Percentiles rank a stretch among this genome's conserved stretches.
Evolutionary conservation across 176 grass and related monocot genomes (phyloP).

Genomic region (Alloteropsis semialata): DNA sequence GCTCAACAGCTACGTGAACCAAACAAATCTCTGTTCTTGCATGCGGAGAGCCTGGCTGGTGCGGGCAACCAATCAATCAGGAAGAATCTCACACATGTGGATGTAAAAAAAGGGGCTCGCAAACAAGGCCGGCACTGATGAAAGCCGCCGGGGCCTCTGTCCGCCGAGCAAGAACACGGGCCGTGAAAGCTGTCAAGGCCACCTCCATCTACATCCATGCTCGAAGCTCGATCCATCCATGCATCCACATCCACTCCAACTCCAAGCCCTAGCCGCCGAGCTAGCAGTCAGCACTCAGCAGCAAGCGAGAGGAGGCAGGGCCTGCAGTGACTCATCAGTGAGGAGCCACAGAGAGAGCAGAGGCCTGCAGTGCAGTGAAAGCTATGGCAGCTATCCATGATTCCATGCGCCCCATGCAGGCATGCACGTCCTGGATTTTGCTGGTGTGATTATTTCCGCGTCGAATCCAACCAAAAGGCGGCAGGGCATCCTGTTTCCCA

Average conservation of each 20-base stretch:
- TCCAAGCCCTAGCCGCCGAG: conserved; percentile 10
- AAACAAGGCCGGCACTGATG: conserved; percentile 11
- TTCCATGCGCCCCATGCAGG: conserved; percentile 1
- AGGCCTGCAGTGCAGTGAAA: not conserved
- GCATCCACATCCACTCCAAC: not conserved
- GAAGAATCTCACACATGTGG: conserved; percentile 25
- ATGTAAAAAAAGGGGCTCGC: not conserved
- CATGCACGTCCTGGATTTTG: conserved; percentile 29
- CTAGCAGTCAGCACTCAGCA: not conserved
- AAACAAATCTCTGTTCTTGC: no score
- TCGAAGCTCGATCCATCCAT: no score
- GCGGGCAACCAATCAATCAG: no score
- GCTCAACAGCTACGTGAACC: no score
- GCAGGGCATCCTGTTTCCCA: conserved; percentile 26
- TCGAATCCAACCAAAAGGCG: conserved; percentile 46
- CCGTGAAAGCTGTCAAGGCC: conserved; percentile 13
- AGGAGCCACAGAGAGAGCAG: not conserved
- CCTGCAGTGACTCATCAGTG: not conserved
- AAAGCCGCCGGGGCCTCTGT: not conserved
- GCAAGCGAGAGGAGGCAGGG: not conserved
- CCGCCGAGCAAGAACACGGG: not conserved
- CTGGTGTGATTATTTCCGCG: conserved; percentile 38
- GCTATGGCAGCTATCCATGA: conserved; percentile 20
- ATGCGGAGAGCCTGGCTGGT: no score
- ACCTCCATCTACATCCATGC: not conserved